Conservation (phyloP, 2,329 filamentous ascomycete species). For the Emmonsia crescens region DNA sequence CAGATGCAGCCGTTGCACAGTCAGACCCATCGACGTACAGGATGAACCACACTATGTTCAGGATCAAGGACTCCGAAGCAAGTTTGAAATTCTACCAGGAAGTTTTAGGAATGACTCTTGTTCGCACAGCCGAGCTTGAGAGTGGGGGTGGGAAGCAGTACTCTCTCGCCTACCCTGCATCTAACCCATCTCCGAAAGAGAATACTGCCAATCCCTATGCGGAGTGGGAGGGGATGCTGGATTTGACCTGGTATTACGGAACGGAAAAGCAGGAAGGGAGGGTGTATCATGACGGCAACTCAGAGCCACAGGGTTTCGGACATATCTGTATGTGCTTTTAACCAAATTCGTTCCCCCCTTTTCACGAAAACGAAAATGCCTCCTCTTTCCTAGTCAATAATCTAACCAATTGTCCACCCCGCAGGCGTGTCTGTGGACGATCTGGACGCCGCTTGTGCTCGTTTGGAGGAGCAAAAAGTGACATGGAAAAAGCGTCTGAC, state of each 20-base stretch:
- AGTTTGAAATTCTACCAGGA: constrained; percentile 76
- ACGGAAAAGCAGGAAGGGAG: constrained; percentile 64
- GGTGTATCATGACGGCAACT: constrained; percentile 92
- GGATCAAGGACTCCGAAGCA: constrained; percentile 70
- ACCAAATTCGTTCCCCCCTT: background rate
- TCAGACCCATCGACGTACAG: constrained; percentile 69
- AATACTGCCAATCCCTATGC: constrained; percentile 47
- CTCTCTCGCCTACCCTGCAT: constrained; percentile 70
- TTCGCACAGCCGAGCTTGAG: constrained; percentile 60
- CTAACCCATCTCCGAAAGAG: constrained; percentile 43
- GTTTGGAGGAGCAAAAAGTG: constrained; percentile 71
- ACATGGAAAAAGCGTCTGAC: constrained; percentile 94
- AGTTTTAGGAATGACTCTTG: constrained; percentile 73
- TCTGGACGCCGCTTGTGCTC: constrained; percentile 72
- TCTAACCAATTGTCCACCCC: background rate
- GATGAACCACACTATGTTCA: constrained; percentile 63
- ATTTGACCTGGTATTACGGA: constrained; percentile 75
- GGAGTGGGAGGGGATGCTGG: constrained; percentile 70
- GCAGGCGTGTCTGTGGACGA: constrained; percentile 72
- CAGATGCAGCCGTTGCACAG: constrained; percentile 35
- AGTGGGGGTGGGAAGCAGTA: constrained; percentile 77
- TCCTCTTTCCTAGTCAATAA: too few species aligned
- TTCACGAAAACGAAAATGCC: background rate
- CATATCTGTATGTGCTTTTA: constrained; percentile 61
- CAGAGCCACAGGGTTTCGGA: constrained; percentile 84